Base-by-base conservation (phyloP, 2,329 filamentous ascomycete genomes). In the Aspergillus nomiae region DNA sequence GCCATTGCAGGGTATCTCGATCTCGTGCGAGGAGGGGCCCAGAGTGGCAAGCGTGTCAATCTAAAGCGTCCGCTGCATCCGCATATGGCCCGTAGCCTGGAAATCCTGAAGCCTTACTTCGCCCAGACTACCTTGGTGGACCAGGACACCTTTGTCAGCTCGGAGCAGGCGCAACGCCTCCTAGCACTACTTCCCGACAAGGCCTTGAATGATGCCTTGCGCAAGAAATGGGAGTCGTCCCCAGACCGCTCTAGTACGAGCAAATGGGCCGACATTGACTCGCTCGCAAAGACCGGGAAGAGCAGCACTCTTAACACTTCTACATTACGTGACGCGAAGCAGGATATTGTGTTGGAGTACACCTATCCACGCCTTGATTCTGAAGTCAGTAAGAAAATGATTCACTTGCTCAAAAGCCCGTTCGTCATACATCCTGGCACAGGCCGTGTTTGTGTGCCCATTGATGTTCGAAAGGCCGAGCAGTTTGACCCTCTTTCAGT, bases 361-460 rank as follows among this genome's bases (percentile, higher is more conserved):
- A 97, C 95, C 8, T 99, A 99, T 78, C 95, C 95, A 3, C 90
- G 95, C 45, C 90, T 99, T 60, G 95, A 99, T 83, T 94, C 95
- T 65, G 93, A 97, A 78, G 95, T 99, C 75, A 95, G 91, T 74
- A 98, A 98, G 84, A 97, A 97, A 77, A 87, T 96, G 62, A 98
- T 97, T 81, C 95, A 99, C 85, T 87, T 99, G 85, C 89, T 99
- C 70, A 99, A 99, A 77, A 94, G 90, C 65, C 95, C 95, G 0
- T 99, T 99, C 74, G 94, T 97, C 64, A 90, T 99, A 43, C 95
- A 99, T 76, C 95, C 95, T 0, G 93, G 93, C 21, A 99, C 95
- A 0, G 94, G 95, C 0, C 84, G 94, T 60, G 92, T 99, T 8
- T 99, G 95, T 81, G 95, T 99, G 58, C 95, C 95, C 2, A 98